A percentile compares a stretch with the other conserved stretches of the same genome.
These are phyloP conservation scores for Cryphonectria japonica DNA, from an alignment of 2,329 filamentous ascomycete genomes.

Conservation along the genomic window DNA sequence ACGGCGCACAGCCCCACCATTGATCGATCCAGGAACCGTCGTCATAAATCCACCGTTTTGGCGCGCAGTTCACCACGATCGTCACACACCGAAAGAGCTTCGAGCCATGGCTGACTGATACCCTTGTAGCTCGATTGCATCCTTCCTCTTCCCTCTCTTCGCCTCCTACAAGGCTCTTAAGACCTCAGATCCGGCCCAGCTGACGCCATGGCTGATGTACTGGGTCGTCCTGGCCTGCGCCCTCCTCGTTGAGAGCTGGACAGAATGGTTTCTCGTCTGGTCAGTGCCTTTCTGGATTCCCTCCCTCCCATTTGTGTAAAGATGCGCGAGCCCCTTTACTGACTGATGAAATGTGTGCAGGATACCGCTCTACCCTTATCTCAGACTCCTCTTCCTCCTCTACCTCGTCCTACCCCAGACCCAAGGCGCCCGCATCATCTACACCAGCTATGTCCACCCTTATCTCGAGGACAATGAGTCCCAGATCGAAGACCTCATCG, in stretches of 20 bases:
- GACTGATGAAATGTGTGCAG: constrained; percentile 41
- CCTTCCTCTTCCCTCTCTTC: constrained; percentile 93
- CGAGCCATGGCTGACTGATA: constrained; percentile 16
- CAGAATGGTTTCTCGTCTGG: constrained; percentile 85
- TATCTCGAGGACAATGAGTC: constrained; percentile 86
- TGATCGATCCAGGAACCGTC: constrained; percentile 26
- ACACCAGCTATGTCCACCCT: constrained; percentile 83
- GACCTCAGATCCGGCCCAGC: constrained; percentile 83
- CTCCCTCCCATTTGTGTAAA: neutral
- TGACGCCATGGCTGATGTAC: constrained; percentile 99
- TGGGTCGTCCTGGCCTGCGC: constrained; percentile 90
- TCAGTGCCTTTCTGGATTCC: constrained; percentile 39
- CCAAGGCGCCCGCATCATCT: constrained; percentile 87
- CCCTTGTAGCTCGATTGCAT: constrained; percentile 72
- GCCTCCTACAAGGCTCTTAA: constrained; percentile 98
- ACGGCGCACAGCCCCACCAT: constrained; percentile 28
- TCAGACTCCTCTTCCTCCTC: constrained; percentile 83
- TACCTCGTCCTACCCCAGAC: constrained; percentile 97
- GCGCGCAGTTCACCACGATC: constrained; percentile 19
- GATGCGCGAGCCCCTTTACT: neutral
- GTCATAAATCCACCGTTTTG: constrained; percentile 13
- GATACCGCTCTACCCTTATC: constrained; percentile 93
- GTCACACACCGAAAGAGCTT: constrained; percentile 14
- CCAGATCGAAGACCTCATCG: constrained; percentile 90
- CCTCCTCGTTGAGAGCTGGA: constrained; percentile 83